Percentiles rank a stretch among this genome's conserved stretches.
phyloP scores from a whole-genome alignment of 2,329 filamentous ascomycete genomes.

The Magnaporthiopsis incrustans region DNA sequence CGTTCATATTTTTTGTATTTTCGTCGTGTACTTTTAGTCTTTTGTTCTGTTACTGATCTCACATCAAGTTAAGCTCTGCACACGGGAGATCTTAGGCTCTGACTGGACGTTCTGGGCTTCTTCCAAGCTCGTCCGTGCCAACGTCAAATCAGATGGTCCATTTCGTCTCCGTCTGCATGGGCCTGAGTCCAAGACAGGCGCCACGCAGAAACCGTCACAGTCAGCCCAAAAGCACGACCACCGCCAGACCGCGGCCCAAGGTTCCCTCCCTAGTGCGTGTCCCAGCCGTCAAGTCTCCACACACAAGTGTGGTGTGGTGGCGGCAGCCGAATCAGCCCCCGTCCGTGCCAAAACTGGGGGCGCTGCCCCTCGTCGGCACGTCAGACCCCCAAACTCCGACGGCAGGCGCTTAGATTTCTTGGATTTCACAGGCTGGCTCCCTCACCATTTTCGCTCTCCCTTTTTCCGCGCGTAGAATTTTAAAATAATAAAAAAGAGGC shows the following conservation, averaged over 20 bases:
- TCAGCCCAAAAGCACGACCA: not conserved
- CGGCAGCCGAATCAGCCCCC: not conserved
- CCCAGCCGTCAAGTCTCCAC: not conserved
- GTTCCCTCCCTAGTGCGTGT: not conserved
- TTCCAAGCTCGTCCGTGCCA: not conserved
- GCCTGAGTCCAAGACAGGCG: not conserved
- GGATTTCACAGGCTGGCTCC: not conserved
- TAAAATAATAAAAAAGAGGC: not conserved
- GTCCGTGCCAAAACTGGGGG: not conserved
- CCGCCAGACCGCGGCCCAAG: not conserved
- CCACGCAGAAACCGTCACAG: not conserved
- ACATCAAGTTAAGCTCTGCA: not conserved
- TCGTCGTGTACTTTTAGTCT: no score
- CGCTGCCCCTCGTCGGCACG: not conserved
- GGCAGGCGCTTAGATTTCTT: not conserved
- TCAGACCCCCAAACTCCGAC: not conserved
- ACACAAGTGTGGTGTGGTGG: not conserved
- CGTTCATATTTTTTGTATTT: not conserved
- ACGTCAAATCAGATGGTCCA: not conserved
- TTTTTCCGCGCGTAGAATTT: not conserved
- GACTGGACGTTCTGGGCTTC: not conserved
- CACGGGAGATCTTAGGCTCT: not conserved
- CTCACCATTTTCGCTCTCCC: not conserved
- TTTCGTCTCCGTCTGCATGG: not conserved
- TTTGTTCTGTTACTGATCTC: no score